Conservation (phyloP, 2,329 filamentous ascomycete species). For the Penicillium decumbens region DNA sequence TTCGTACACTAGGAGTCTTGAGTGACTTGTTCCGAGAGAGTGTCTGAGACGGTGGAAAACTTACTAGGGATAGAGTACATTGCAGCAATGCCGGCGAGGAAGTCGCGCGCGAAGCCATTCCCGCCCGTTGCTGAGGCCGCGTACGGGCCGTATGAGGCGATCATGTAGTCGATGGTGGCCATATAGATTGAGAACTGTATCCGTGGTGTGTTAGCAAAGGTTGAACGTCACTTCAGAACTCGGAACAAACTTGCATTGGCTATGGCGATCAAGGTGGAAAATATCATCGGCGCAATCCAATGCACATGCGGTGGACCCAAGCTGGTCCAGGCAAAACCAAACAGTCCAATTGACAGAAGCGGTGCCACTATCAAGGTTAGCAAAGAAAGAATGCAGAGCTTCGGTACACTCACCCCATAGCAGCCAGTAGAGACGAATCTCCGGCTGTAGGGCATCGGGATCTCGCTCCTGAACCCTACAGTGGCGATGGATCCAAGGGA, state of each 20-base stretch:
- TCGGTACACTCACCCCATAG: slow-evolving; percentile 43
- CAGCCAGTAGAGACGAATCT: slow-evolving; percentile 56
- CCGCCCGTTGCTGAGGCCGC: slow-evolving; percentile 62
- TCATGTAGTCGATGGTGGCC: slow-evolving; percentile 64
- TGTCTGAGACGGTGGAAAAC: slow-evolving; percentile 11
- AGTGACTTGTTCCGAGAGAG: background rate
- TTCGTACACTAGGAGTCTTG: slow-evolving; percentile 34
- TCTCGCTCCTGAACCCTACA: slow-evolving; percentile 39
- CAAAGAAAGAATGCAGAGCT: background rate
- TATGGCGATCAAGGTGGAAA: slow-evolving; percentile 55
- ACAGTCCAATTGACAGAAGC: slow-evolving; percentile 55
- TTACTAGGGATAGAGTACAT: slow-evolving; percentile 53
- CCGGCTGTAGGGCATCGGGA: slow-evolving; percentile 55
- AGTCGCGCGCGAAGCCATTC: slow-evolving; percentile 61
- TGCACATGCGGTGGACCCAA: slow-evolving; percentile 51
- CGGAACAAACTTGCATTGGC: slow-evolving; percentile 49
- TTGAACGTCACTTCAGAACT: background rate
- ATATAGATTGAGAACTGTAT: slow-evolving; percentile 51
- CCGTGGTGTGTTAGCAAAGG: background rate
- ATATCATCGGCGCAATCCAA: slow-evolving; percentile 61
- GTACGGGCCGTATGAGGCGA: slow-evolving; percentile 61
- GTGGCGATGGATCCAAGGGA: slow-evolving; percentile 49
- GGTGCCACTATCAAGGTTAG: slow-evolving; percentile 44
- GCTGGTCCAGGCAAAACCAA: slow-evolving; percentile 59
- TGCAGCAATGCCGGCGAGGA: slow-evolving; percentile 58